phyloP scores from a whole-genome alignment of 2,329 filamentous ascomycete species.

The Alternaria conjuncta region DNA sequence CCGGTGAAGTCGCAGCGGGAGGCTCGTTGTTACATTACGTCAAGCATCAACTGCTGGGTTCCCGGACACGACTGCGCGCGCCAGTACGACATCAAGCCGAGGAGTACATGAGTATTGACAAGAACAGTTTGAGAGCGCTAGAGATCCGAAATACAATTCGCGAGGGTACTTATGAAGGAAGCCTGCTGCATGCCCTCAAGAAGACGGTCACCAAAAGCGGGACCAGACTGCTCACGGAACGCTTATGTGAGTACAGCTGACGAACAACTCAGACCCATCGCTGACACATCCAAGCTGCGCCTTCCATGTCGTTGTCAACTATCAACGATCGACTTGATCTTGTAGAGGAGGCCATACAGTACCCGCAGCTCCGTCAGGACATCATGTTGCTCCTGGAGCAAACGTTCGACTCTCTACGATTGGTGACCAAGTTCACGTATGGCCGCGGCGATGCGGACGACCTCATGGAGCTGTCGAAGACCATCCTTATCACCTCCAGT shows the following conservation, averaged over 20 bases:
- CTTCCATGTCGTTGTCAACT: constrained; percentile 81
- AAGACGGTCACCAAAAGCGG: constrained; percentile 92
- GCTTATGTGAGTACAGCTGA: too few relatives aligned
- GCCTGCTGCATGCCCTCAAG: constrained; percentile 86
- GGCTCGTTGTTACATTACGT: constrained; percentile 86
- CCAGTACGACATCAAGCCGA: constrained; percentile 76
- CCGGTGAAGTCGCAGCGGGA: constrained; percentile 76
- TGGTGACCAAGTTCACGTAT: constrained; percentile 93
- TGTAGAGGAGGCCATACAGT: constrained; percentile 74
- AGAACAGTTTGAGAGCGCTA: constrained; percentile 84
- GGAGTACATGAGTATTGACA: constrained; percentile 89
- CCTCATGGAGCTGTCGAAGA: constrained; percentile 80
- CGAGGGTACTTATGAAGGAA: constrained; percentile 80
- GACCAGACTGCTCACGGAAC: constrained; percentile 79
- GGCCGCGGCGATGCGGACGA: constrained; percentile 93
- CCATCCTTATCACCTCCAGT: constrained; percentile 75
- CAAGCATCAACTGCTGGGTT: constrained; percentile 75
- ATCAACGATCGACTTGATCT: constrained; percentile 84
- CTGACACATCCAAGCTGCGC: constrained; percentile 62
- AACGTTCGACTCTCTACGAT: constrained; percentile 83
- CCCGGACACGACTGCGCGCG: constrained; percentile 81
- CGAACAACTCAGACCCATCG: too few relatives aligned
- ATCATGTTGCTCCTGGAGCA: constrained; percentile 71
- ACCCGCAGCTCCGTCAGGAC: constrained; percentile 72
- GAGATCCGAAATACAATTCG: constrained; percentile 88